Conservation (phyloP, 108 stramenopile species). For the Discostella stelligeroides region DNA sequence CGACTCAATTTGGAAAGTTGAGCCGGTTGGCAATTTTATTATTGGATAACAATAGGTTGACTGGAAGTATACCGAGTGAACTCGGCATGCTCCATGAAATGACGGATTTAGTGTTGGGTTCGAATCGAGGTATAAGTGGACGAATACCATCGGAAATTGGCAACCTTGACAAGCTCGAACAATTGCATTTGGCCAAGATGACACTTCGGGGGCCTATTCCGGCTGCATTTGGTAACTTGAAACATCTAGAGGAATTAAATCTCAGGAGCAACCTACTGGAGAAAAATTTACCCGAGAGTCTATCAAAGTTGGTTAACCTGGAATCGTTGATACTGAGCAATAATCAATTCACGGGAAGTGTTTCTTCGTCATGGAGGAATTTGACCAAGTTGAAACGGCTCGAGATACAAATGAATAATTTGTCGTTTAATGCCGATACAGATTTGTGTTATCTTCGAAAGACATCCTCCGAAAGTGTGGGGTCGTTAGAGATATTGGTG, state of each 20-base stretch:
- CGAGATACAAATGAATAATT: constrained; percentile 10
- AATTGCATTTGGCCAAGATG: constrained; percentile 5
- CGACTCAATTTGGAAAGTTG: constrained; percentile 32
- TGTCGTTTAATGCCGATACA: neutral
- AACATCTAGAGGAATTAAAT: constrained; percentile 23
- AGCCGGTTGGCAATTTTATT: constrained; percentile 23
- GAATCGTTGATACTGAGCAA: constrained; percentile 28
- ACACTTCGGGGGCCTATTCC: neutral
- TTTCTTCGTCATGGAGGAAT: constrained; percentile 31
- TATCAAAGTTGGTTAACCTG: constrained; percentile 16
- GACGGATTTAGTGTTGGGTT: constrained; percentile 29
- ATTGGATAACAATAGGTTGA: constrained; percentile 41
- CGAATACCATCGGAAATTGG: constrained; percentile 34
- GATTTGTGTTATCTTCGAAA: constrained; percentile 1
- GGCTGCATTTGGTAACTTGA: neutral
- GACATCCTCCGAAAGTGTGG: neutral
- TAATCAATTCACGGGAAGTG: constrained; percentile 32
- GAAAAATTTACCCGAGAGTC: constrained; percentile 15
- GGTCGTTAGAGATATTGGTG: constrained; percentile 9
- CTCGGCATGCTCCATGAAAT: constrained; percentile 37
- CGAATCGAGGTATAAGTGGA: constrained; percentile 24
- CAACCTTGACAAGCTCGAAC: constrained; percentile 1
- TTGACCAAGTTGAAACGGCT: constrained; percentile 29
- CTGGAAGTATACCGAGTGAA: constrained; percentile 36
- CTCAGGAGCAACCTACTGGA: constrained; percentile 15